Percentiles rank a stretch among this genome's conserved stretches.
Conservation (phyloP, 306 rosid genomes). For the Sechiopsis laciniata region DNA sequence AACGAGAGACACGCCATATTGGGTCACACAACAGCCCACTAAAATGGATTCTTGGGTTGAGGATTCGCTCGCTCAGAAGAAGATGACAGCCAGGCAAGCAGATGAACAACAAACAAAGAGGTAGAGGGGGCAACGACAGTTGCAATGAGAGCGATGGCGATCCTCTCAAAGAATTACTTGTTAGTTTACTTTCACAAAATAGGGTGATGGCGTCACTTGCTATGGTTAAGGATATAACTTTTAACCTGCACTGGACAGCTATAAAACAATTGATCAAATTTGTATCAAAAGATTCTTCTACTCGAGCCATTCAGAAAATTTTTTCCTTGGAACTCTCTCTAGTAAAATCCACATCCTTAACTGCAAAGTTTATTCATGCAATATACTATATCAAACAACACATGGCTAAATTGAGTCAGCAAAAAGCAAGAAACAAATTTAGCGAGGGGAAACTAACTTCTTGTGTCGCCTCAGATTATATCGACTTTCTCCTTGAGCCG, state of each 20-base stretch:
- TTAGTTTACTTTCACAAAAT: too few relatives aligned
- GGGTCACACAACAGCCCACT: too few relatives aligned
- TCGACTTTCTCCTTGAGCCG: conserved; percentile 51
- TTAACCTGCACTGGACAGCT: background rate
- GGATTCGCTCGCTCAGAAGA: too few relatives aligned
- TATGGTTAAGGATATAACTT: background rate
- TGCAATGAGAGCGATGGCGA: too few relatives aligned
- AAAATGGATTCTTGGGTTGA: too few relatives aligned
- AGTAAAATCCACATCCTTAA: background rate
- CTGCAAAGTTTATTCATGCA: conserved; percentile 1
- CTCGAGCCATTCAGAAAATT: background rate
- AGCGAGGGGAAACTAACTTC: conserved; percentile 52
- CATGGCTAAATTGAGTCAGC: background rate
- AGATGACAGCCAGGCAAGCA: too few relatives aligned
- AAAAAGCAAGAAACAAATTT: conserved; percentile 12
- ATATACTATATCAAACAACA: conserved; percentile 22
- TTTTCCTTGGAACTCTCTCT: background rate
- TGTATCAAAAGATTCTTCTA: background rate
- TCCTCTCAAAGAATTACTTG: too few relatives aligned
- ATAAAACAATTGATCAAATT: background rate
- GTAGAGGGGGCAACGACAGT: too few relatives aligned
- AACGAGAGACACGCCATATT: too few relatives aligned
- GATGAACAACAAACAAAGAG: too few relatives aligned
- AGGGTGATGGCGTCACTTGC: background rate
- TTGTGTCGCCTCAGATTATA: conserved; percentile 75